These are phyloP conservation scores for Blastobotrys muscicola DNA, from an alignment of 805 yeast species.

Conservation along the genomic window DNA sequence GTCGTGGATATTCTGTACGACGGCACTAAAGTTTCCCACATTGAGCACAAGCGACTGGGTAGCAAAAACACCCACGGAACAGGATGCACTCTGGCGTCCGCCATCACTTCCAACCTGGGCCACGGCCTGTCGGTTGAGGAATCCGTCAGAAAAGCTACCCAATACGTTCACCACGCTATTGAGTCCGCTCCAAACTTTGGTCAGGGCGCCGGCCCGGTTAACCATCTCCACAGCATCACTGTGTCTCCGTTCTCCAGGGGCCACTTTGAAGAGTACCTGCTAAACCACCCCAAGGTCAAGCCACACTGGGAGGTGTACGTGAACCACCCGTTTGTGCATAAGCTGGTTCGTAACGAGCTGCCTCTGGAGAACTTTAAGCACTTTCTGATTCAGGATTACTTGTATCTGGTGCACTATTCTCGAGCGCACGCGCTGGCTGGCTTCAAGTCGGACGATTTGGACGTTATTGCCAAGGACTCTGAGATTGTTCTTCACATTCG, in stretches of 20 bases:
- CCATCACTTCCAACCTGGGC: slow-evolving; percentile 71
- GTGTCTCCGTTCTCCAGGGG: slow-evolving; percentile 28
- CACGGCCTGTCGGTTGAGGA: slow-evolving; percentile 36
- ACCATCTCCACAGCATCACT: slow-evolving; percentile 43
- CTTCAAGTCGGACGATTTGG: slow-evolving; percentile 47
- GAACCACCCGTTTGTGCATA: slow-evolving; percentile 51
- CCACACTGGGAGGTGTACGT: slow-evolving; percentile 50
- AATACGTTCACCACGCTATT: slow-evolving; percentile 60
- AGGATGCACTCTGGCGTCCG: slow-evolving; percentile 79
- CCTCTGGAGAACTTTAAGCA: slow-evolving; percentile 42
- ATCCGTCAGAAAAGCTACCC: slow-evolving; percentile 49
- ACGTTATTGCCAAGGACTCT: slow-evolving; percentile 35
- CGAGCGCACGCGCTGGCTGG: slow-evolving; percentile 57
- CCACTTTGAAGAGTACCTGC: slow-evolving; percentile 40
- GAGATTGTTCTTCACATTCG: slow-evolving; percentile 42
- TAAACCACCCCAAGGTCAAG: slow-evolving; percentile 44
- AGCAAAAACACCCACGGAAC: slow-evolving; percentile 74
- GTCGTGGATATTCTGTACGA: slow-evolving; percentile 23
- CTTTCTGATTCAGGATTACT: slow-evolving; percentile 56
- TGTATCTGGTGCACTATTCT: slow-evolving; percentile 60
- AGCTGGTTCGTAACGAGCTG: slow-evolving; percentile 44
- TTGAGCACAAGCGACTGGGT: slow-evolving; percentile 36
- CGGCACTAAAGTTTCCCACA: slow-evolving; percentile 32
- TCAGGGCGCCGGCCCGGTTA: slow-evolving; percentile 63
- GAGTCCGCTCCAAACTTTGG: slow-evolving; percentile 37